Evolutionary conservation across 495 filamentous ascomycete genomes (phyloP), one percentile per base, ranked within the genome.

Genomic region (Annulohypoxylon moriforme): DNA sequence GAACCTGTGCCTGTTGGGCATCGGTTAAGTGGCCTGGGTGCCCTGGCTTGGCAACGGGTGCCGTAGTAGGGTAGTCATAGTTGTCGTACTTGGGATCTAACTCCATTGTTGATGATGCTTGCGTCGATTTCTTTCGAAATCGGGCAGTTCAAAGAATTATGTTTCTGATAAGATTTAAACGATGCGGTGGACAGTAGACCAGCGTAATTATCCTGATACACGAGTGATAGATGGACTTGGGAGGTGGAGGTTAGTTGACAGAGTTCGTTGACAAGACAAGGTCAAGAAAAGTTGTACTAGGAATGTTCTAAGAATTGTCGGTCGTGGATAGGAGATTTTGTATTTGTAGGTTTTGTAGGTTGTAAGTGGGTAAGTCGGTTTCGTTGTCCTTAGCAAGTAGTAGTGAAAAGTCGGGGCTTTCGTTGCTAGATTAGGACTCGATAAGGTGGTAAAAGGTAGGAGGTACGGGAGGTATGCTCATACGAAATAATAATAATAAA

Each of bases 21-120:
- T 87, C 85, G 25, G 92, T 97, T 74, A 95, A 92, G 79, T 95
- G 89, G 75, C 96, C 96, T 62, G 96, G 91, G 79, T 98, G 96
- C 49, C 96, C 96, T 69, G 83, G 81, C 73, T 90, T 87, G 10
- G 85, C 75, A 50, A 86, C 85, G 40, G 93, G 89, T 46, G 90
- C 88, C 24, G 86, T 94, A 58, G 89, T 94, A 57, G 96, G 96
- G 83, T 85, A 98, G 78, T 97, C 95, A 83, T 97, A 97, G 83
- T 95, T 81, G 81, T 99, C 95, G 85, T 98, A 98, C 81, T 97
- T 97, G 73, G 93, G 85, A 79, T 97, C 92, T 60, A 89, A 84
- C 77, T 89, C 82, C 79, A 92, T 81, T 68, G 76, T 73, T 38
- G 64, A 69, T 64, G 52, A 76, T 61, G 64, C 57, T 75, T 57